phyloP scores from a whole-genome alignment of 495 filamentous ascomycete species.

The Usnea hakonensis region DNA sequence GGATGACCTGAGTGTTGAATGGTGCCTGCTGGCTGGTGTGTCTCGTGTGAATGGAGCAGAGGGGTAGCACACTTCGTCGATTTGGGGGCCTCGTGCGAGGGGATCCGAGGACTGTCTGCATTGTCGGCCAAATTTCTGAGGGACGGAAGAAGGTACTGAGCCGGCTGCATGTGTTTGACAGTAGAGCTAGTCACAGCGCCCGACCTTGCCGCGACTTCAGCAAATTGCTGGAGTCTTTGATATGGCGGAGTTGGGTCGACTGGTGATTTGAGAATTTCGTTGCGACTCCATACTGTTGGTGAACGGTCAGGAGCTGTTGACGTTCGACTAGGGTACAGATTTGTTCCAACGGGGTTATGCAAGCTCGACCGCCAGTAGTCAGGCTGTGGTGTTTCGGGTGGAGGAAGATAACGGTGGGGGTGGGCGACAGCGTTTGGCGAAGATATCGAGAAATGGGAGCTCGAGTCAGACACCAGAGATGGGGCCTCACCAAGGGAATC shows the following conservation, averaged over 20 bases:
- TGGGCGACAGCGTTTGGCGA: conserved; percentile 30
- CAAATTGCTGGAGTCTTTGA: conserved; percentile 20
- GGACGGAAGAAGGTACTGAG: conserved; percentile 13
- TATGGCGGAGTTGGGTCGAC: conserved; percentile 2
- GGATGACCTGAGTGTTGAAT: neutral
- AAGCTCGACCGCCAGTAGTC: conserved; percentile 10
- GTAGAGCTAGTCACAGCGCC: neutral
- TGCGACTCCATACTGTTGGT: conserved; percentile 8
- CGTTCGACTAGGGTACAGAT: neutral
- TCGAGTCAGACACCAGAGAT: conserved; percentile 63
- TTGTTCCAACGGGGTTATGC: neutral
- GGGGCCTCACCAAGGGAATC: conserved; percentile 57
- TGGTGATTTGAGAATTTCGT: conserved; percentile 8
- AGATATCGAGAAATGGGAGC: conserved; percentile 49
- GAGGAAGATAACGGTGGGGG: conserved; percentile 7
- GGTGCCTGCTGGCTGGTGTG: neutral
- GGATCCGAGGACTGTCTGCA: neutral
- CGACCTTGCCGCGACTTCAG: conserved; percentile 13
- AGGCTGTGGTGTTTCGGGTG: conserved; percentile 1
- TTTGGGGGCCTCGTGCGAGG: neutral
- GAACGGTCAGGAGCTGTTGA: conserved; percentile 4
- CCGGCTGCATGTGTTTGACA: neutral
- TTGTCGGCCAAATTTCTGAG: conserved; percentile 9
- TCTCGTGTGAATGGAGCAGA: neutral
- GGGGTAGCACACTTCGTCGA: neutral